These are phyloP conservation scores for Claviceps sp. DNA, from an alignment of 2,329 filamentous ascomycete species.

Conservation along the genomic window DNA sequence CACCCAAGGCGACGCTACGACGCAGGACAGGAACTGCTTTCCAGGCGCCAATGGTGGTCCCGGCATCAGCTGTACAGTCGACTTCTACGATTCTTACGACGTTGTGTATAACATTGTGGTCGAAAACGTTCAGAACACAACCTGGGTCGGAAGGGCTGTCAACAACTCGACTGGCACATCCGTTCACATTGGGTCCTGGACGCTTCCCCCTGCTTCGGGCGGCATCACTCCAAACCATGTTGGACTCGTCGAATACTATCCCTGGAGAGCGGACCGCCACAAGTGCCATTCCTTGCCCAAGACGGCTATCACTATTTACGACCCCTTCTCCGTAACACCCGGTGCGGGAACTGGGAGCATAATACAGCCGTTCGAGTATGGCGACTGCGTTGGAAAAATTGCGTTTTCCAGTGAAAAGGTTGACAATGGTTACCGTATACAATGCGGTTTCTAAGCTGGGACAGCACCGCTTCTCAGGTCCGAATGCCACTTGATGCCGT, in stretches of 20 bases:
- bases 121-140: background rate
- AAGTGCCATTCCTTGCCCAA: background rate
- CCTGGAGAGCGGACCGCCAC: background rate
- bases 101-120: background rate
- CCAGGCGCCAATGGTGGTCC: background rate
- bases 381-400: background rate
- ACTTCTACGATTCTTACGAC: background rate
- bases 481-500: too few relatives aligned
- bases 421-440: background rate
- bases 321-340: background rate
- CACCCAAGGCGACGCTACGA: background rate
- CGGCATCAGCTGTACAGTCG: background rate
- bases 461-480: too few relatives aligned
- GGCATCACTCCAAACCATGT: background rate
- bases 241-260: background rate
- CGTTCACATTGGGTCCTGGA: background rate
- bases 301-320: background rate
- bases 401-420: background rate
- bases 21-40: background rate
- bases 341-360: background rate
- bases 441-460: background rate
- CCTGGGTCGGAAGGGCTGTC: background rate
- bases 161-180: background rate
- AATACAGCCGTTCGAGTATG: background rate
- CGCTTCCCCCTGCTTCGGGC: background rate